A percentile compares a stretch with the other conserved stretches of the same genome.
phyloP scores from a whole-genome alignment of 176 grass and related monocot genomes.

The Pontederia crassipes region DNA sequence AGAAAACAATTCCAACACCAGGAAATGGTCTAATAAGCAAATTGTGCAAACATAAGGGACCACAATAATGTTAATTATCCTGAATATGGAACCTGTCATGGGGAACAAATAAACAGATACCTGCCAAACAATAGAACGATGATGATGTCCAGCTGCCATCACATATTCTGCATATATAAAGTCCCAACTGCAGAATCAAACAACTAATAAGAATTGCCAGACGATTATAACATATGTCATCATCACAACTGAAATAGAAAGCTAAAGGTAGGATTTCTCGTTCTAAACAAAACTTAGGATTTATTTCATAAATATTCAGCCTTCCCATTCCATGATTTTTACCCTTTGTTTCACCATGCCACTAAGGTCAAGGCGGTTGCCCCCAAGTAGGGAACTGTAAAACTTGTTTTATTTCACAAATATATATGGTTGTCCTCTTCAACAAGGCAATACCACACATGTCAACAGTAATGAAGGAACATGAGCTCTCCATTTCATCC shows the following conservation, averaged over 20 bases:
- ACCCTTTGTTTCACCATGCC: too few relatives aligned
- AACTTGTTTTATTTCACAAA: too few relatives aligned
- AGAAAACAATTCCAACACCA: neutral
- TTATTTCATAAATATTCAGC: too few relatives aligned
- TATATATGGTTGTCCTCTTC: too few relatives aligned
- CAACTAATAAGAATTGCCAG: neutral
- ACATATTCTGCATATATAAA: constrained; percentile 99
- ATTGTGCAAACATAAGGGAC: neutral
- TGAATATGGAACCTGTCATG: neutral
- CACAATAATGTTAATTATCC: neutral
- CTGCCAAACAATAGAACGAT: constrained; percentile 96
- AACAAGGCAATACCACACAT: too few relatives aligned
- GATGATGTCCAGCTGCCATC: constrained; percentile 68
- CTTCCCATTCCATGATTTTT: too few relatives aligned
- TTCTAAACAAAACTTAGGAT: too few relatives aligned
- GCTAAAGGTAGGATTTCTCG: neutral
- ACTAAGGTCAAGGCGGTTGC: too few relatives aligned
- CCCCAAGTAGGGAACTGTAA: too few relatives aligned
- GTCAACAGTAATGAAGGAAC: too few relatives aligned
- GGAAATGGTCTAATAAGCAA: neutral
- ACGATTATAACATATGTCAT: neutral
- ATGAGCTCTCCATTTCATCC: too few relatives aligned
- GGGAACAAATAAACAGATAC: constrained; percentile 20
- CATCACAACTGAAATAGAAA: neutral
- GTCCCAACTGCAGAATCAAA: constrained; percentile 46